Base-by-base conservation (phyloP, 345 rosid genomes). In the Acer campestre region DNA sequence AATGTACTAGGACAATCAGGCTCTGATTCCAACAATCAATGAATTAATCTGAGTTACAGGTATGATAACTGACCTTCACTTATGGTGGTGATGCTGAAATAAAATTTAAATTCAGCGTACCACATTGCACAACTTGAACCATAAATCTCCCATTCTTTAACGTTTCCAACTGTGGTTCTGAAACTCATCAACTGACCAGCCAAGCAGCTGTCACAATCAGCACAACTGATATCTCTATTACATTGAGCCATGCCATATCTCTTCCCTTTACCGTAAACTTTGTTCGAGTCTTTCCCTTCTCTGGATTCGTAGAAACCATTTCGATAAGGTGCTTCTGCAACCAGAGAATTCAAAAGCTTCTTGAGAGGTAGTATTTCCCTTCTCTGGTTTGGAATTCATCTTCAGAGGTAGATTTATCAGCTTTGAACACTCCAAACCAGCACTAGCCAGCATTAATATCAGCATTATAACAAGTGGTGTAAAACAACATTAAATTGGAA, bases 61-160 rank as follows among this genome's bases (percentile, higher is more conserved):
- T 12, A 42, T 10, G 3, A 40, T 1, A 46, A 72, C 83, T 81
- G 20, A 87, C 87, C 82, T 61, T 77, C 53, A 49, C 65, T 4
- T n/a, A 78, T 42, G 25, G 74, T 69, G 13, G 85, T 80, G 56
- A 55, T 48, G 75, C 82, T 84, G 77, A 69, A 82, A 70, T 81
- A 86, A 71, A 88, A 81, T 31, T 79, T 82, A 71, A 53, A 84
- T 48, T 85, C 86, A 72, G 67, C 81, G 73, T 84, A 82, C 89
- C 84, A 79, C 85, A 85, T 68, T 77, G 86, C 80, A 73, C 91
- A 88, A n/a, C n/a, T n/a, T n/a, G n/a, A 69, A 31, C 91, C 89
- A 65, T 85, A 77, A 78, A 82, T 80, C 75, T 77, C 91, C 91
- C 91, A 85, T 3, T 61, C 82, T 79, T 84, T 85, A 70, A 82